Conservation (phyloP, 2,329 filamentous ascomycete genomes). For the Claviceps monticola region DNA sequence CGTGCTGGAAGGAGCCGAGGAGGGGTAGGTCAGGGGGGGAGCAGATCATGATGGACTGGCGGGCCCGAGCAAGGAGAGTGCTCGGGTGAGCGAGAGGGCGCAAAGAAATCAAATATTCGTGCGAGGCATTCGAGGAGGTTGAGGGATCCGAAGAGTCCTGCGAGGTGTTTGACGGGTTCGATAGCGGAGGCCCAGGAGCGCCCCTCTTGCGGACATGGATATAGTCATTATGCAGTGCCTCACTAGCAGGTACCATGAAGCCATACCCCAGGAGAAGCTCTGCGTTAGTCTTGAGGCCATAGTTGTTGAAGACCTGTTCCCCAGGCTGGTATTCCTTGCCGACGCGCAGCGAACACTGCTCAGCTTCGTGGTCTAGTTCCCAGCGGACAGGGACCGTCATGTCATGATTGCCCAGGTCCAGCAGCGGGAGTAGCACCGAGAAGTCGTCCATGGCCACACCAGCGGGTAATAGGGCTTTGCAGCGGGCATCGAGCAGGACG, state of each 20-base stretch:
- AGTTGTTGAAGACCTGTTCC: conserved; percentile 54
- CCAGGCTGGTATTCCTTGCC: conserved; percentile 32
- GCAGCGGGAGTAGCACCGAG: conserved; percentile 54
- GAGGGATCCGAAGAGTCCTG: no score
- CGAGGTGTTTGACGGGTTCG: not conserved
- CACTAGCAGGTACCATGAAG: conserved; percentile 38
- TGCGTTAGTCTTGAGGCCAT: conserved; percentile 60
- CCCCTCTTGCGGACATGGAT: conserved; percentile 38
- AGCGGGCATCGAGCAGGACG: conserved; percentile 27
- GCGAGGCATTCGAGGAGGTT: conserved; percentile 9
- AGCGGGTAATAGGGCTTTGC: conserved; percentile 13
- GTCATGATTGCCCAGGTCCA: conserved; percentile 61
- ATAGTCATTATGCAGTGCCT: conserved; percentile 44
- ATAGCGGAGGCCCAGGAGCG: not conserved
- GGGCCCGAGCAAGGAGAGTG: conserved; percentile 31
- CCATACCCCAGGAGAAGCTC: conserved; percentile 53
- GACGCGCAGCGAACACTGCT: conserved; percentile 29
- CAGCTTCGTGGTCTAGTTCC: conserved; percentile 30
- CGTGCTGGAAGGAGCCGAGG: conserved; percentile 30
- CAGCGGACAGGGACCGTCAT: conserved; percentile 46
- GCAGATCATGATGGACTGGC: conserved; percentile 16
- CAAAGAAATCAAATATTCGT: conserved; percentile 39
- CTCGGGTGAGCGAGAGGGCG: conserved; percentile 32
- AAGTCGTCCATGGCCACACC: conserved; percentile 38
- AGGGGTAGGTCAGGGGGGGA: conserved; percentile 11